Evolutionary conservation across 129 eudicot genomes (phyloP), one percentile per base, ranked within the genome.

Genomic region (Lonicera japonica): DNA sequence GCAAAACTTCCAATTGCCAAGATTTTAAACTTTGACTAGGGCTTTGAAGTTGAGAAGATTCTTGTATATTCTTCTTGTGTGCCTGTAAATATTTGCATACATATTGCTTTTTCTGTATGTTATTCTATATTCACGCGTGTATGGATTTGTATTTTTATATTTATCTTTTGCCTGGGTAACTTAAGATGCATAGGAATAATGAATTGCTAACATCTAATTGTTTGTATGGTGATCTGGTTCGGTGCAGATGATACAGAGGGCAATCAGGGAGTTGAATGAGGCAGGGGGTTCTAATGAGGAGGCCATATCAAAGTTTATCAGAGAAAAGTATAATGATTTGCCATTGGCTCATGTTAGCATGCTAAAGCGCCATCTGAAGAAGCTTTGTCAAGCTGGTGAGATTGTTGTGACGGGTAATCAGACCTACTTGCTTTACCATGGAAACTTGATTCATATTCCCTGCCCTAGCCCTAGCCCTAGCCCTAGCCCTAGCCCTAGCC

Each of bases 341-440:
- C 88, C 94, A 24, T 78, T 71, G 79, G 80, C 85, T 69, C 94
- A 85, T 68, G 19, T 64, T 46, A 60, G 73, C 24, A 65, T 78
- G 8, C 57, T 85, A 25, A 81, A 73, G 39, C 64, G 69, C 47
- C 85, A 82, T 67, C 65, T 85, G 23, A 48, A 25, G 39, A 71
- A 73, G 61, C 85, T 85, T 73, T 79, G 75, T 71, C 67, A 48
- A 39, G 54, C 38, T 40, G 82, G 85, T 14, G 77, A 55, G 65
- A 63, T 79, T 48, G 52, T 25, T 64, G 52, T 53, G 77, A 76
- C 60, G 20, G 14, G 39, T 52, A 66, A 64, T 51, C 21, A 47
- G 63, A 19, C 18, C 61, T 63, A 75, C 64, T 29, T 29, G 36
- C 36, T 29, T 6, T 2, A 6, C 6, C 6, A 29, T 29, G 2